Evolutionary conservation across 2,329 filamentous ascomycete species (phyloP).

Genomic region (Ophiostoma piceae): DNA sequence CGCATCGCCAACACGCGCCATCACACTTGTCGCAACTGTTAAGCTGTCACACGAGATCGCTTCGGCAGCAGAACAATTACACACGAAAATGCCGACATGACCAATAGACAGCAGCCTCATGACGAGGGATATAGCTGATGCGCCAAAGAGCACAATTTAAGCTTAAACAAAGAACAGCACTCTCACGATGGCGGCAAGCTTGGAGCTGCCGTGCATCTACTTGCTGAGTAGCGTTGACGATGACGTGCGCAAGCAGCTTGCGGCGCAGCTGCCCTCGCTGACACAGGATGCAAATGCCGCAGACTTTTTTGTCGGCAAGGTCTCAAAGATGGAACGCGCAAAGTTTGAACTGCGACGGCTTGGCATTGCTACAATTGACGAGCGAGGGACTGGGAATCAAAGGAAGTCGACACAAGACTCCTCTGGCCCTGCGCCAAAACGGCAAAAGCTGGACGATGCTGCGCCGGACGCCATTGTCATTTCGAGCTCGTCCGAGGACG

Average conservation of each 20-base stretch:
- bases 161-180: neutral
- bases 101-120: neutral
- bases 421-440: constrained; percentile 24
- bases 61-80: neutral
- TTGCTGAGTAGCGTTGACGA: constrained; percentile 63
- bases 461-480: constrained; percentile 18
- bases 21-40: neutral
- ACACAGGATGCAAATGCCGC: constrained; percentile 71
- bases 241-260: constrained; percentile 58
- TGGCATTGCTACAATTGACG: constrained; percentile 55
- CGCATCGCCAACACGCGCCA: neutral
- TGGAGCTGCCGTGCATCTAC: constrained; percentile 50
- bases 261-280: constrained; percentile 59
- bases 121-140: neutral
- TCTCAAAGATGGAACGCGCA: constrained; percentile 64
- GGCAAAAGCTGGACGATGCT: constrained; percentile 16
- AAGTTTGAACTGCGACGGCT: constrained; percentile 69
- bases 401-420: neutral
- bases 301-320: constrained; percentile 66
- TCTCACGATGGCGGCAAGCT: neutral
- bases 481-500: constrained; percentile 30
- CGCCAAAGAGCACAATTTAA: neutral
- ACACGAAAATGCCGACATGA: neutral
- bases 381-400: constrained; percentile 24
- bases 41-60: neutral